These are phyloP conservation scores for Trichoderma sp. DNA, from an alignment of 2,329 filamentous ascomycete species.

Conservation along the genomic window DNA sequence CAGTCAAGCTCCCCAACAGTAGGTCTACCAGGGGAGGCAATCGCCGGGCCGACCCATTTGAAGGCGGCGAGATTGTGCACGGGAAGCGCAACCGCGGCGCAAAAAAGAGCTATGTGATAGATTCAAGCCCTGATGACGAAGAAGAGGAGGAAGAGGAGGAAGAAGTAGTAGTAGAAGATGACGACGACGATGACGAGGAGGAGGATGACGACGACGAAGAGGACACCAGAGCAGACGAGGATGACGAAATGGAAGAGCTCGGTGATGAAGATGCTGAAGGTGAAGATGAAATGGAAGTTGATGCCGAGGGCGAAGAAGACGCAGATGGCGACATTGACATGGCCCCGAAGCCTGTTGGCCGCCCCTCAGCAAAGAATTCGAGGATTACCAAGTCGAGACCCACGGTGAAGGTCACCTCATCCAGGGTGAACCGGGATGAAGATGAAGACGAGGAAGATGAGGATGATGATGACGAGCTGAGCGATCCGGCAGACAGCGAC, in stretches of 20 bases:
- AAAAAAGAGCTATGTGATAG: constrained; percentile 60
- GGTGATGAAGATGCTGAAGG: constrained; percentile 39
- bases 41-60: constrained; percentile 39
- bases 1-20: constrained; percentile 51
- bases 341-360: constrained; percentile 40
- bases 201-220: constrained; percentile 43
- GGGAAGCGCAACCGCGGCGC: constrained; percentile 53
- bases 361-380: constrained; percentile 39
- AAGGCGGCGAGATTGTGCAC: constrained; percentile 46
- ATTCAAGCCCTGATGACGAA: constrained; percentile 48
- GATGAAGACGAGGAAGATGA: constrained; percentile 51
- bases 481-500: constrained; percentile 52
- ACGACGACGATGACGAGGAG: constrained; percentile 41
- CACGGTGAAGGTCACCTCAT: constrained; percentile 34
- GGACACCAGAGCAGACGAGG: constrained; percentile 31
- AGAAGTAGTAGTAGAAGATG: constrained; percentile 44
- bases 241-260: constrained; percentile 40
- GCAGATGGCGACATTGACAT: constrained; percentile 48
- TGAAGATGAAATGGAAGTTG: constrained; percentile 45
- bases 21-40: constrained; percentile 45
- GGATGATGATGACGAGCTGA: constrained; percentile 55
- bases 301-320: constrained; percentile 46
- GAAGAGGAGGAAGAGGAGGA: constrained; percentile 43
- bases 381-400: constrained; percentile 33
- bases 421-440: constrained; percentile 30